Evolutionary conservation across 495 filamentous ascomycete genomes (phyloP), one percentile per base, ranked within the genome.

Genomic region (Hyphodiscus hymeniophilus): DNA sequence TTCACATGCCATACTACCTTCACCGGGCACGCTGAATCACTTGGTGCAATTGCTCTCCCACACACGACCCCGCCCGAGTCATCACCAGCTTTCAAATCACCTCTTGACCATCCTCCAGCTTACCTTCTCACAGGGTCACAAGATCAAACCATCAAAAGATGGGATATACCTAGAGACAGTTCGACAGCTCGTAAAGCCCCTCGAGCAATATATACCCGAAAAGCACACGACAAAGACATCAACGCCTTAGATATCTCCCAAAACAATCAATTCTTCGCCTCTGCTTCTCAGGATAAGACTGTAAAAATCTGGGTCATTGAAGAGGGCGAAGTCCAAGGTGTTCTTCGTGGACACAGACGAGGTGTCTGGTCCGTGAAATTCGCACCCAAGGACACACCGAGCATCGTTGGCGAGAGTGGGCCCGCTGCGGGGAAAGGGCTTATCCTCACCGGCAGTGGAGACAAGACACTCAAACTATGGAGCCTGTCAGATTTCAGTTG

Each of bases 221-320:
- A 95, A 65, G 94, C 92, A 2, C 92, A 99, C 63, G 92, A 99
- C 48, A 99, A 97, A 56, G 92, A 99, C 54, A 99, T 99, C 68
- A 99, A 99, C 55, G 88, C 92, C 3, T 70, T 99, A 15, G 87
- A 92, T 47, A 72, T 90, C 28, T 84, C 83, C 54, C 75, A 80
- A 20, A 70, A 72, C 12, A 75, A 75, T 12, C 71, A 74, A 13
- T 64, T 94, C 1, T 95, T 97, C 63, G 92, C 94, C 11, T 95
- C 90, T 0, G 92, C 92, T 30, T 96, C 91, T 10, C 92, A 97
- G 64, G 92, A 99, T 64, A 83, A 85, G 44, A 94, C 88, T 0
- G 88, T 95, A 50, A 97, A 97, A 68, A 95, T 99, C 41, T 97
- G 89, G 87, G 85, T 87, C 13, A 71, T 80, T 8, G 84, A 91